phyloP scores from a whole-genome alignment of 345 rosid genomes.

The Rhizophora mangle region DNA sequence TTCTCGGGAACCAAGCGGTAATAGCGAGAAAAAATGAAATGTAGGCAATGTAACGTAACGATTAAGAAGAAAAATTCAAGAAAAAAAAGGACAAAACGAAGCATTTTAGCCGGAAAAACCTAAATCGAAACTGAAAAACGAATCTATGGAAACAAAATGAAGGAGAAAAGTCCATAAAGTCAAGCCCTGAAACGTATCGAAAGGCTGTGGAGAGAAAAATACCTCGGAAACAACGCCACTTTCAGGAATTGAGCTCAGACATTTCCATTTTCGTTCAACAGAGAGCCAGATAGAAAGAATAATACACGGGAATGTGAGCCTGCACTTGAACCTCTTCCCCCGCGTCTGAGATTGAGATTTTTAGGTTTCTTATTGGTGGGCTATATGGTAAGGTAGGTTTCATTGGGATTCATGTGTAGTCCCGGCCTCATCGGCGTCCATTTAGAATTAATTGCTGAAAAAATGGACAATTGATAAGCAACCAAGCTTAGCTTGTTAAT shows the following conservation, averaged over 20 bases:
- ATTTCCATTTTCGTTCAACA: no score
- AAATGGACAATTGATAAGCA: no score
- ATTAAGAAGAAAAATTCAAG: not conserved
- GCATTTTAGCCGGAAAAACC: not conserved
- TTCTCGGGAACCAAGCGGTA: conserved; percentile 22
- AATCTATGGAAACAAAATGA: not conserved
- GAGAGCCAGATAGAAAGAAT: not conserved
- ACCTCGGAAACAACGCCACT: no score
- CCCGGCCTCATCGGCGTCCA: conserved; percentile 11
- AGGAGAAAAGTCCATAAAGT: not conserved
- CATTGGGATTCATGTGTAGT: conserved; percentile 25
- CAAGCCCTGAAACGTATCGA: not conserved
- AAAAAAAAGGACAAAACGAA: not conserved
- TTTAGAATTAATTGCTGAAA: not conserved
- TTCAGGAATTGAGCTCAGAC: no score
- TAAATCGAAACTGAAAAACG: not conserved
- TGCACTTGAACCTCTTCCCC: conserved; percentile 13
- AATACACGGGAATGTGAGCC: conserved; percentile 7
- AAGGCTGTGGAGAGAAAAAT: not conserved
- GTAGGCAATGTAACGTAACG: conserved; percentile 1
- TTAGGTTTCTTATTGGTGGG: conserved; percentile 16
- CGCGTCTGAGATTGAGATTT: conserved; percentile 23
- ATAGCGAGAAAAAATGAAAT: not conserved
- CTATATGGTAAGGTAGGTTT: conserved; percentile 24
- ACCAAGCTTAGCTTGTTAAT: not conserved